phyloP scores from a whole-genome alignment of 2,329 filamentous ascomycete genomes.

The Colletotrichum sidae region DNA sequence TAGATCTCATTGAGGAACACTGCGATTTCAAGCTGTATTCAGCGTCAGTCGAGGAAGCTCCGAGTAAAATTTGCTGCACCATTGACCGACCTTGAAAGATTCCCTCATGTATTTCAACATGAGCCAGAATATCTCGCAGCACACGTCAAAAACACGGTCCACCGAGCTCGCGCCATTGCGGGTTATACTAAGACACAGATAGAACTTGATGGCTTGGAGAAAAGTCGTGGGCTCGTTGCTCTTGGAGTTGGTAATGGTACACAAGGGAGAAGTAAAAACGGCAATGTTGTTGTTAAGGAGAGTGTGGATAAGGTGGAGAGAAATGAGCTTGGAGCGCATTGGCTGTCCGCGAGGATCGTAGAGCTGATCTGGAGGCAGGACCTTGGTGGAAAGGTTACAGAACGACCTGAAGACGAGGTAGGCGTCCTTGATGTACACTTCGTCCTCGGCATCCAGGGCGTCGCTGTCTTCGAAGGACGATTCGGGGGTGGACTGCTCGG shows the following conservation, averaged over 20 bases:
- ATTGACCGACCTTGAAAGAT: conserved; percentile 80
- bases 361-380: conserved; percentile 88
- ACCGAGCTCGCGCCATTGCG: conserved; percentile 95
- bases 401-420: conserved; percentile 98
- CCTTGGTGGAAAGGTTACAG: conserved; percentile 96
- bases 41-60: conserved; percentile 41
- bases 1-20: conserved; percentile 99
- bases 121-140: conserved; percentile 97
- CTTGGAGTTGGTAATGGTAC: conserved; percentile 92
- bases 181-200: conserved; percentile 93
- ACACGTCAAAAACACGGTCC: conserved; percentile 92
- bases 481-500: conserved; percentile 67
- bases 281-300: conserved; percentile 93
- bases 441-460: conserved; percentile 80
- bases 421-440: conserved; percentile 96
- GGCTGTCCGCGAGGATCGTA: conserved; percentile 93
- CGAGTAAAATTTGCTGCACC: too few relatives aligned
- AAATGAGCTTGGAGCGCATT: conserved; percentile 97
- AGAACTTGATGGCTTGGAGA: conserved; percentile 95
- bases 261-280: conserved; percentile 91
- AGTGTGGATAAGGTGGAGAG: conserved; percentile 94
- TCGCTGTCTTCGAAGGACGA: conserved; percentile 68
- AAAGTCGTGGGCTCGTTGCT: conserved; percentile 90
- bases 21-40: conserved; percentile 88
- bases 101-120: conserved; percentile 95